phyloP scores from a whole-genome alignment of 2,329 filamentous ascomycete genomes.

The Lachnellula occidentalis region DNA sequence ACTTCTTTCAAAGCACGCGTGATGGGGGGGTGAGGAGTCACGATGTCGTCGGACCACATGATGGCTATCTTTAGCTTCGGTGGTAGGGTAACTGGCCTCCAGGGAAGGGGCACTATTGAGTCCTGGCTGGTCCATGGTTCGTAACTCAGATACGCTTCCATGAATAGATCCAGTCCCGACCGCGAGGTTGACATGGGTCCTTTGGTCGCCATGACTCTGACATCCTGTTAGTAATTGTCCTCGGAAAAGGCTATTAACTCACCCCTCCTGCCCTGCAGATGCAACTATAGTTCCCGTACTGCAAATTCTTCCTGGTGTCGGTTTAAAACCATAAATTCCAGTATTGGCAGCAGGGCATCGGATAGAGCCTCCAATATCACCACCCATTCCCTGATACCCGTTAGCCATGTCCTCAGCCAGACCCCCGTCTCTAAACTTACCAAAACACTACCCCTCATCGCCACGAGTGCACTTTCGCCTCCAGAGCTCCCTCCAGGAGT shows the following conservation, averaged over 20 bases:
- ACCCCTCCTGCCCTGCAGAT: constrained; percentile 10
- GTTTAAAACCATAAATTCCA: constrained; percentile 12
- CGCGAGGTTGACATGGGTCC: constrained; percentile 47
- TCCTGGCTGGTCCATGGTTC: constrained; percentile 46
- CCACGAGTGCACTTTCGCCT: constrained; percentile 5
- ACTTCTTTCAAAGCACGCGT: constrained; percentile 48
- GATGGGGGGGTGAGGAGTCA: constrained; percentile 53
- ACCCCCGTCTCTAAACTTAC: background rate
- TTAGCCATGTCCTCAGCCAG: background rate
- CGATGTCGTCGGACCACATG: constrained; percentile 50
- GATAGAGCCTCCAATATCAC: constrained; percentile 1
- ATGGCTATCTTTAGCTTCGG: constrained; percentile 52
- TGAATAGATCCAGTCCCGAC: constrained; percentile 38
- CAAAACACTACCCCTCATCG: constrained; percentile 4
- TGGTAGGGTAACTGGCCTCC: constrained; percentile 33
- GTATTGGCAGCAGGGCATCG: constrained; percentile 4
- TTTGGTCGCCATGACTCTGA: constrained; percentile 38
- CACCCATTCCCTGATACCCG: constrained; percentile 5
- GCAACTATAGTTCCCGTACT: constrained; percentile 1
- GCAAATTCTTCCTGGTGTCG: constrained; percentile 6
- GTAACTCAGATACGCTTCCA: constrained; percentile 31
- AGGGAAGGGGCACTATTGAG: constrained; percentile 44
- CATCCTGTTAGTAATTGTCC: background rate
- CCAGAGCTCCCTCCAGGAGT: constrained; percentile 4
- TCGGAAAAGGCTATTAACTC: background rate